Evolutionary conservation across 1,284 basidiomycete species (phyloP), one percentile per base, ranked within the genome.

Genomic region (Ganoderma resinaceum): DNA sequence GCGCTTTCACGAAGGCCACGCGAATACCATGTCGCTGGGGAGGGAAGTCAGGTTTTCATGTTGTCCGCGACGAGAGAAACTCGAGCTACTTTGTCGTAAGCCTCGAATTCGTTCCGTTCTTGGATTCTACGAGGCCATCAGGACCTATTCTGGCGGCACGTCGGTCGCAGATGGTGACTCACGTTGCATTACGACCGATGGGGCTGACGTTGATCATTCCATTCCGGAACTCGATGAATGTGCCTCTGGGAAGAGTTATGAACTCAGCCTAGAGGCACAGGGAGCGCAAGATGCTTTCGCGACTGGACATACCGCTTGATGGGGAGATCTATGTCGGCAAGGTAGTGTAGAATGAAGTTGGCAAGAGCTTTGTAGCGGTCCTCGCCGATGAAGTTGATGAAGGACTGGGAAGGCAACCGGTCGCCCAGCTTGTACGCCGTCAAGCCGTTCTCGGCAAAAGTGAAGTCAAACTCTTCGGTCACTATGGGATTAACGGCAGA

Each of bases 171-270:
- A 60, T 31, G 9, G 3, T 4, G 37, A 82, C 89, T 70, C 78
- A 96, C 94, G 90, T 93, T 63, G 96, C 96, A 77, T 99, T 99
- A 75, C 97, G 91, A 20, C 97, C 97, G 52, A 99, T 91, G 4
- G 97, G 98, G 74, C 93, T 97, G 72, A 99, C 91, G 79, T 99
- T 99, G 82, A 99, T 88, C 97, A 99, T 99, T 33, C 97, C 98
- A 71, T 93, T 95, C 66, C 97, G 88, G 84, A 97, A 99, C 81
- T 99, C 97, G 73, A 99, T 83, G 78, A 99, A 99, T 4, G 96
- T 99, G 61, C 97, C 97, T 66, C 95, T 97, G 75, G 23, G 37
- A 23, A 9, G 20, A 18, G 35, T 16, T 20, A 38, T 11, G 57
- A 2, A 11, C 26, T 58, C 20, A 33, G 55, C 33, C 4, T n/a